phyloP scores from a whole-genome alignment of 2,329 filamentous ascomycete species.

The Ascosphaera acerosa region DNA sequence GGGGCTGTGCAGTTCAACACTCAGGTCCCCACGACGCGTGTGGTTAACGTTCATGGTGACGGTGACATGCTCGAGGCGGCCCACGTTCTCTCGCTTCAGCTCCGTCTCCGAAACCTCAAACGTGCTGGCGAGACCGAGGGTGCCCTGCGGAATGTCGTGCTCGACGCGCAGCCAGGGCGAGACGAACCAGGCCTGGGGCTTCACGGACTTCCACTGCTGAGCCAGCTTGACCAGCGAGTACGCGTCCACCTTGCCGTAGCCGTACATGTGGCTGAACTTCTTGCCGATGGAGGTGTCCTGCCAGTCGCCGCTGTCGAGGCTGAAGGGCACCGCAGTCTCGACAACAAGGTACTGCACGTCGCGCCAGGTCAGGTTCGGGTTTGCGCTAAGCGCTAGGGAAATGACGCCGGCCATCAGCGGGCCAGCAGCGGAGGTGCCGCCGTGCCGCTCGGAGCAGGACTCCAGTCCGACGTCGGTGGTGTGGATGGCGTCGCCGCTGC shows the following conservation, averaged over 20 bases:
- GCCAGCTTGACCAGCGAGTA: constrained; percentile 65
- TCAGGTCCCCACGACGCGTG: constrained; percentile 65
- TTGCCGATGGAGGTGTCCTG: constrained; percentile 56
- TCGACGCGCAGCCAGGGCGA: constrained; percentile 87
- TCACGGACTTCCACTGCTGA: constrained; percentile 65
- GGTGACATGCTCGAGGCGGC: constrained; percentile 76
- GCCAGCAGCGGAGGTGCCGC: constrained; percentile 85
- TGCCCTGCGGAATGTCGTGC: constrained; percentile 60
- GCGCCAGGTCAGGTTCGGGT: constrained; percentile 75
- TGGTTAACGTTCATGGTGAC: constrained; percentile 94
- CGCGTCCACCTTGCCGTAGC: constrained; percentile 85
- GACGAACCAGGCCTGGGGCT: constrained; percentile 85
- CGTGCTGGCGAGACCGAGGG: constrained; percentile 49
- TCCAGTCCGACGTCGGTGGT: constrained; percentile 83
- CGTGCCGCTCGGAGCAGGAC: constrained; percentile 56
- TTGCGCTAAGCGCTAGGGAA: constrained; percentile 59
- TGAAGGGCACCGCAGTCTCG: constrained; percentile 57
- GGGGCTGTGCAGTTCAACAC: constrained; percentile 74
- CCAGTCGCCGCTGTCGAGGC: constrained; percentile 51
- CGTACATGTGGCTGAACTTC: constrained; percentile 81
- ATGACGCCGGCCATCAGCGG: constrained; percentile 82
- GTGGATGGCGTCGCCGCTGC: constrained; percentile 68
- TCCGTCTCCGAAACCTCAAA: constrained; percentile 64
- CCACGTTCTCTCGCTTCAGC: constrained; percentile 59
- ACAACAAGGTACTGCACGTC: constrained; percentile 83